Conservation (phyloP, 2,329 filamentous ascomycete genomes). For the Neodidymelliopsis sp. region DNA sequence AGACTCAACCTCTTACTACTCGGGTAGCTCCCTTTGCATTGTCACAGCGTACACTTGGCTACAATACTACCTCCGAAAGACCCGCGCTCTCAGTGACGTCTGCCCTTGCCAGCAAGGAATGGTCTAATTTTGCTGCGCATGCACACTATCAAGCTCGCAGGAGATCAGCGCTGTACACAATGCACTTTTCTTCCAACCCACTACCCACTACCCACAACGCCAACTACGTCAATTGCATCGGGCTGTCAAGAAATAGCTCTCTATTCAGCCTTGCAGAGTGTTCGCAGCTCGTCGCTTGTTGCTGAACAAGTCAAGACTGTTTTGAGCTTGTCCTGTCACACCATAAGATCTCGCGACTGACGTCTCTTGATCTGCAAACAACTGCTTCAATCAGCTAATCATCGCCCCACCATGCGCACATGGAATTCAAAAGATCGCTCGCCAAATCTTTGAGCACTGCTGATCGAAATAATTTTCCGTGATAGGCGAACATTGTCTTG, state of each 20-base stretch:
- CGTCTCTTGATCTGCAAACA: constrained; percentile 10
- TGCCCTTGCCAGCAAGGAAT: constrained; percentile 22
- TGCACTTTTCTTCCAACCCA: constrained; percentile 1
- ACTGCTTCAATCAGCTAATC: constrained; percentile 11
- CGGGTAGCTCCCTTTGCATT: constrained; percentile 8
- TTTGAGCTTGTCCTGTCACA: neutral
- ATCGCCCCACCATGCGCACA: constrained; percentile 7
- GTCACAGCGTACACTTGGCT: constrained; percentile 20
- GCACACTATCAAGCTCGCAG: constrained; percentile 24
- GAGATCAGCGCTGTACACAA: constrained; percentile 23
- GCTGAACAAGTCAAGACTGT: neutral
- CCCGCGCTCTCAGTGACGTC: constrained; percentile 23
- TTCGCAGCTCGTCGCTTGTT: neutral
- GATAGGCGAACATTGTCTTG: constrained; percentile 1
- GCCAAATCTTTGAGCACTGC: constrained; percentile 5
- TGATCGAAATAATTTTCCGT: constrained; percentile 14
- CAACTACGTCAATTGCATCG: constrained; percentile 33
- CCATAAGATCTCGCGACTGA: neutral
- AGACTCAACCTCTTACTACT: constrained; percentile 15
- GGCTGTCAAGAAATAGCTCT: neutral
- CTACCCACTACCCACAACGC: constrained; percentile 11
- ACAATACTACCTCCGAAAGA: neutral
- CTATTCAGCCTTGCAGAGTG: constrained; percentile 3
- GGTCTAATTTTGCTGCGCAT: constrained; percentile 22
- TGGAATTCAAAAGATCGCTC: constrained; percentile 13